Conservation (phyloP, 768 basidiomycete genomes). For the Jaapia argillacea region DNA sequence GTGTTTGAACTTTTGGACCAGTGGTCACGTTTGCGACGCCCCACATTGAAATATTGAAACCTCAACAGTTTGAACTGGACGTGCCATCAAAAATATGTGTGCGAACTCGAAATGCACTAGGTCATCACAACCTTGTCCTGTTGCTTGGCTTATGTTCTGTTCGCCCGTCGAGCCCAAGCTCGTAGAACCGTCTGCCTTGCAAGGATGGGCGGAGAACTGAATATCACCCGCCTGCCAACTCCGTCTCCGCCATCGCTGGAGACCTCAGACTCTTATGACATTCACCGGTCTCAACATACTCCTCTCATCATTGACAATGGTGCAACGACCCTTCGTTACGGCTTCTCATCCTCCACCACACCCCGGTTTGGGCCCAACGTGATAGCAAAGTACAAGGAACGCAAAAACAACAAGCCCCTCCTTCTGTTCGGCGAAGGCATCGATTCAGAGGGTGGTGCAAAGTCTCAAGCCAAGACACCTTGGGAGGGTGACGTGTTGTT, state of each 20-base stretch:
- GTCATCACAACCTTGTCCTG: no score
- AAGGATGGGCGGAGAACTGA: no score
- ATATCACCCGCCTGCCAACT: constrained; percentile 14
- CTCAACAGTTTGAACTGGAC: no score
- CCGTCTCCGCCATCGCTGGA: constrained; percentile 23
- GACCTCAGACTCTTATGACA: constrained; percentile 36
- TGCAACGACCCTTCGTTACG: constrained; percentile 72
- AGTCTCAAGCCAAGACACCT: constrained; percentile 67
- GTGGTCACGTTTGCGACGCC: no score
- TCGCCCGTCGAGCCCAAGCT: no score
- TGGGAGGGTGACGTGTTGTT: constrained; percentile 94
- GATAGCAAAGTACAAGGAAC: constrained; percentile 83
- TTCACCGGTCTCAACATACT: constrained; percentile 36
- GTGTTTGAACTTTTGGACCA: no score
- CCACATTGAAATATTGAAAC: no score
- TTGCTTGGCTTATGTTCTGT: no score
- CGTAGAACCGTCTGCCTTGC: no score
- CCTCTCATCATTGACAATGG: constrained; percentile 90
- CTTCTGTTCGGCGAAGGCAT: constrained; percentile 83
- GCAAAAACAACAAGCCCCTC: constrained; percentile 73
- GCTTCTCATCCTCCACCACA: constrained; percentile 52
- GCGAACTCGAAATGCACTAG: no score
- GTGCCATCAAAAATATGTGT: no score
- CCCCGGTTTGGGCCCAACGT: constrained; percentile 63
- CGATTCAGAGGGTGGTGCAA: constrained; percentile 78